A percentile compares a stretch with the other conserved stretches of the same genome.
phyloP scores from a whole-genome alignment of 1,284 basidiomycete genomes.

The Fomitiporia mediterranea region DNA sequence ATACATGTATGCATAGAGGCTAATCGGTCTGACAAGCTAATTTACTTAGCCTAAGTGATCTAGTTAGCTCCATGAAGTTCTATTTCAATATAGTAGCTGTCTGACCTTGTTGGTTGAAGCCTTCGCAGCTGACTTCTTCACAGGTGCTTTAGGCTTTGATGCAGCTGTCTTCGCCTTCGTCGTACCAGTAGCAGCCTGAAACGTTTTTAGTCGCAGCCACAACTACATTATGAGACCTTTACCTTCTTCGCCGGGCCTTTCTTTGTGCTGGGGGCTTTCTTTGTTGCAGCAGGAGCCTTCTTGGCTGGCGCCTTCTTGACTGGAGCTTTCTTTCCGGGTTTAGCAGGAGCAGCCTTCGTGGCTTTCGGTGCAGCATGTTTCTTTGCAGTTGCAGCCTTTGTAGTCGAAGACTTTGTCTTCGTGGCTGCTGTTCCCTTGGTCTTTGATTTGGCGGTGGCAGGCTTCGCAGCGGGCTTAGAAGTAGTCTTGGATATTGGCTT shows the following conservation, averaged over 20 bases:
- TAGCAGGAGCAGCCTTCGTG: slow-evolving; percentile 25
- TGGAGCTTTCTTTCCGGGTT: slow-evolving; percentile 33
- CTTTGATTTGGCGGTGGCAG: slow-evolving; percentile 31
- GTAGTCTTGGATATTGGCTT: slow-evolving; percentile 19
- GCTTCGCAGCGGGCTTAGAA: slow-evolving; percentile 31
- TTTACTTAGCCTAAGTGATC: neutral
- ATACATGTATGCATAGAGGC: no score
- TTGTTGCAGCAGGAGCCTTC: slow-evolving; percentile 25
- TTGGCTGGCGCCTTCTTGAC: slow-evolving; percentile 32
- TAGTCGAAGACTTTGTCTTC: slow-evolving; percentile 18
- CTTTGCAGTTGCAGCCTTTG: slow-evolving; percentile 15
- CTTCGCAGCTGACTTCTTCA: slow-evolving; percentile 11
- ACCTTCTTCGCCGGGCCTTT: slow-evolving; percentile 37
- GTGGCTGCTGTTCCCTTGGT: slow-evolving; percentile 13
- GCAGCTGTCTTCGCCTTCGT: slow-evolving; percentile 31
- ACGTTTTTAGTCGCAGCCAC: neutral
- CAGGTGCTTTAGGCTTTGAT: slow-evolving; percentile 31
- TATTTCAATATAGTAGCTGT: no score
- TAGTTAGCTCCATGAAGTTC: neutral
- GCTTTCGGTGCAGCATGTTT: slow-evolving; percentile 21
- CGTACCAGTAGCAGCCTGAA: slow-evolving; percentile 31
- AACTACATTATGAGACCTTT: neutral
- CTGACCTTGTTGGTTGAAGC: slow-evolving; percentile 7
- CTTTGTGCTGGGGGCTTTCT: slow-evolving; percentile 25
- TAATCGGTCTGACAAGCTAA: neutral